phyloP scores from a whole-genome alignment of 768 basidiomycete genomes.

The Tylopilus felleus region DNA sequence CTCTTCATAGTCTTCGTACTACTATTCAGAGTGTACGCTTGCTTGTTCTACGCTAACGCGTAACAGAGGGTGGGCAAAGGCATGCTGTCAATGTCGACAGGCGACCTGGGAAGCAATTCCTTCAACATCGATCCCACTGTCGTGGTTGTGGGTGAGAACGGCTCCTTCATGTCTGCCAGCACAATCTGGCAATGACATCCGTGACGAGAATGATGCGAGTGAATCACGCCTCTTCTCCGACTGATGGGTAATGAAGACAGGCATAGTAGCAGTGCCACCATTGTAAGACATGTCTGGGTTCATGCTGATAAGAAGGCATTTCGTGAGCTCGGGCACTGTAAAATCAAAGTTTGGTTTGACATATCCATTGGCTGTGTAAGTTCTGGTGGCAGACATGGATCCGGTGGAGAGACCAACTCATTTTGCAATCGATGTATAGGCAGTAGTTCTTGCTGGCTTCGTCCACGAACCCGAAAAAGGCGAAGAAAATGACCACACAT shows the following conservation, averaged over 20 bases:
- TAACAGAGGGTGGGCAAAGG: constrained; percentile 17
- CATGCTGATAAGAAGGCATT: constrained; percentile 10
- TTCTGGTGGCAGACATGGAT: constrained; percentile 19
- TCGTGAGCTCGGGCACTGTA: neutral
- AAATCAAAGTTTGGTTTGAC: constrained; percentile 6
- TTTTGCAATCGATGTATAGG: constrained; percentile 36
- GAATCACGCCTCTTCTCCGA: constrained; percentile 48
- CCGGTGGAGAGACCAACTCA: constrained; percentile 33
- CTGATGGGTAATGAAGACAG: constrained; percentile 44
- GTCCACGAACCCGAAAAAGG: constrained; percentile 67
- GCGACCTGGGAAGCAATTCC: constrained; percentile 25
- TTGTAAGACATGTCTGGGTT: constrained; percentile 24
- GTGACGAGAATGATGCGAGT: constrained; percentile 44
- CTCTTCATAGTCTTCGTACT: no score
- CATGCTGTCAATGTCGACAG: constrained; percentile 15
- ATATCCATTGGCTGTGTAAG: constrained; percentile 27
- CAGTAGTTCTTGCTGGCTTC: constrained; percentile 62
- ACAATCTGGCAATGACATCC: constrained; percentile 41
- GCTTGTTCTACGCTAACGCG: no score
- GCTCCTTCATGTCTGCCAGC: constrained; percentile 24
- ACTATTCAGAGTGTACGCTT: no score
- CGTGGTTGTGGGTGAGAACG: constrained; percentile 23
- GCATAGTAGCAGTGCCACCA: constrained; percentile 28
- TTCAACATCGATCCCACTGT: constrained; percentile 23
- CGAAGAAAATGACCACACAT: constrained; percentile 59